Evolutionary conservation across 2,329 filamentous ascomycete species (phyloP).

Genomic region (Dothistroma pini): DNA sequence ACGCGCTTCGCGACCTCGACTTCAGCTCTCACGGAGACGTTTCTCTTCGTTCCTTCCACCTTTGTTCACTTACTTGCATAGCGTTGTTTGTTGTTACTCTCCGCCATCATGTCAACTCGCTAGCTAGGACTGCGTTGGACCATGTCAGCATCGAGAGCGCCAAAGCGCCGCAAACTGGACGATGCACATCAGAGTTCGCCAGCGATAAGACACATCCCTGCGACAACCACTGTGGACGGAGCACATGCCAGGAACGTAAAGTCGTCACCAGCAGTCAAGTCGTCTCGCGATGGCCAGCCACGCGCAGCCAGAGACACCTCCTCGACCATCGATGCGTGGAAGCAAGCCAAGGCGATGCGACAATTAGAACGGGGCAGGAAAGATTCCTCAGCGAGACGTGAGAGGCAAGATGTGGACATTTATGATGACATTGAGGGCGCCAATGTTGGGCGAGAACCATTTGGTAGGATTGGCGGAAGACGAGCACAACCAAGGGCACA

Average conservation of each 20-base stretch:
- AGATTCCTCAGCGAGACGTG: not conserved
- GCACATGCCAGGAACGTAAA: slow-evolving; percentile 4
- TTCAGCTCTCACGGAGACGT: no score
- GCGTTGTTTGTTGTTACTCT: not conserved
- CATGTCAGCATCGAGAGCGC: slow-evolving; percentile 28
- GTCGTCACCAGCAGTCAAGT: slow-evolving; percentile 7
- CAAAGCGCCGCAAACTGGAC: slow-evolving; percentile 33
- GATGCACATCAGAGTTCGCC: slow-evolving; percentile 11
- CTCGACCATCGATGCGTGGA: slow-evolving; percentile 17
- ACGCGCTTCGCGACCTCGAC: no score
- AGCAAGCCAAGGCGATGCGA: slow-evolving; percentile 17
- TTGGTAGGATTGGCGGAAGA: slow-evolving; percentile 12
- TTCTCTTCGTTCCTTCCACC: not conserved
- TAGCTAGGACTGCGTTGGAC: not conserved
- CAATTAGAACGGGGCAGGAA: not conserved
- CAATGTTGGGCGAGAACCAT: slow-evolving; percentile 19
- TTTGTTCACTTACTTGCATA: not conserved
- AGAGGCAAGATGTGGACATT: slow-evolving; percentile 32
- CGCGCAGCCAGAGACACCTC: not conserved
- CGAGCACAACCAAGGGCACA: not conserved
- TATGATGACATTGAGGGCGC: slow-evolving; percentile 46
- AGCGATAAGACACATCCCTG: slow-evolving; percentile 2
- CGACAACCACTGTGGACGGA: slow-evolving; percentile 4
- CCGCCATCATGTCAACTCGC: not conserved
- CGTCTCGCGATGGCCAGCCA: not conserved